A percentile compares a stretch with the other conserved stretches of the same genome.
These are phyloP conservation scores for Ophiostoma triangulosporum DNA, from an alignment of 2,329 filamentous ascomycete species.

Conservation along the genomic window DNA sequence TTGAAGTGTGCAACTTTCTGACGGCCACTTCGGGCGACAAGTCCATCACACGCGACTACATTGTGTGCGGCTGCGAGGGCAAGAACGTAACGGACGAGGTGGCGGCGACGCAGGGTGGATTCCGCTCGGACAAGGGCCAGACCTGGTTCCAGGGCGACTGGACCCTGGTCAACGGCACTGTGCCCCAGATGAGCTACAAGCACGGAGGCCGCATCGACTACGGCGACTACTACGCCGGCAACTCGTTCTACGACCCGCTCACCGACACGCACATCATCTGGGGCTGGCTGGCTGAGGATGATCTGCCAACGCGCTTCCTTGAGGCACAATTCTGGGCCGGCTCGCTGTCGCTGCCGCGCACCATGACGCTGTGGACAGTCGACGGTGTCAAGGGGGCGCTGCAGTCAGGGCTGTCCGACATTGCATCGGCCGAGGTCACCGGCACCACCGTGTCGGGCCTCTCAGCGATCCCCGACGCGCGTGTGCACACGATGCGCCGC, in stretches of 20 bases:
- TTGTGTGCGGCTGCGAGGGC: constrained; percentile 31
- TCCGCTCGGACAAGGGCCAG: constrained; percentile 1
- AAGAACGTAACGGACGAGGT: constrained; percentile 24
- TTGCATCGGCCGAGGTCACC: constrained; percentile 26
- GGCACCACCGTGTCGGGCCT: constrained; percentile 11
- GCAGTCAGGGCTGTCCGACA: constrained; percentile 22
- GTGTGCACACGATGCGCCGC: background rate
- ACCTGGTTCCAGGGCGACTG: background rate
- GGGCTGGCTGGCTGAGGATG: constrained; percentile 39
- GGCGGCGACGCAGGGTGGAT: constrained; percentile 20
- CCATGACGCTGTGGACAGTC: constrained; percentile 26
- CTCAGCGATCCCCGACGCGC: background rate
- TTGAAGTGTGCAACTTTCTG: constrained; percentile 35
- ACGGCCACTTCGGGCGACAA: constrained; percentile 22
- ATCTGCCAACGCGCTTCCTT: constrained; percentile 25
- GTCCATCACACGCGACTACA: constrained; percentile 22
- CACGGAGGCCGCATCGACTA: constrained; percentile 34
- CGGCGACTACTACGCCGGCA: constrained; percentile 34
- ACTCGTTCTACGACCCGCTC: constrained; percentile 32
- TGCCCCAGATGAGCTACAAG: constrained; percentile 19
- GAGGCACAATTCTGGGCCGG: constrained; percentile 36
- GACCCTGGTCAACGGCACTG: constrained; percentile 7
- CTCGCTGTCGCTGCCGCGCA: constrained; percentile 31
- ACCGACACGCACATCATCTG: constrained; percentile 28
- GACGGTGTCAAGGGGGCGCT: constrained; percentile 24